Evolutionary conservation across 768 basidiomycete species (phyloP).

Genomic region (Grammothele lineata): DNA sequence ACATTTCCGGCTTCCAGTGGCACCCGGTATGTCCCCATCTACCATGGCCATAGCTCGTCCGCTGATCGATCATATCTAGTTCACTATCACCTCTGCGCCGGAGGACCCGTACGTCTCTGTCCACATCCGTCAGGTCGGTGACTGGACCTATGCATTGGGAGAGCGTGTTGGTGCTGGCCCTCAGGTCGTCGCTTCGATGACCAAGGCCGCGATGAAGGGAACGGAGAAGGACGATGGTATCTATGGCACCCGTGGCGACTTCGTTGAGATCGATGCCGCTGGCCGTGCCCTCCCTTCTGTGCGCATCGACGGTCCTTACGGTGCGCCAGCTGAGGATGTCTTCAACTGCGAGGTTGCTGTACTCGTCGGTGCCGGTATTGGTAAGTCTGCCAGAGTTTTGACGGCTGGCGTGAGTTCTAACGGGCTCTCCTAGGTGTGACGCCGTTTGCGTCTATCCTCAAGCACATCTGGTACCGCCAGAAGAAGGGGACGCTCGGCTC

Average conservation of each 20-base stretch:
- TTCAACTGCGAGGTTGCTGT: slow-evolving; percentile 84
- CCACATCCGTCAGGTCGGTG: slow-evolving; percentile 92
- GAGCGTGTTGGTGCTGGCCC: slow-evolving; percentile 83
- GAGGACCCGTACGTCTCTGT: slow-evolving; percentile 91
- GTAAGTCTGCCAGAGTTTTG: slow-evolving; percentile 34
- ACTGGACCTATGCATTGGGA: slow-evolving; percentile 80
- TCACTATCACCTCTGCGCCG: slow-evolving; percentile 93
- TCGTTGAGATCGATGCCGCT: slow-evolving; percentile 68
- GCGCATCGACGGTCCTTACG: slow-evolving; percentile 88
- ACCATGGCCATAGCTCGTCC: neutral
- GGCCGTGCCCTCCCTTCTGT: slow-evolving; percentile 59
- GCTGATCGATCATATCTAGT: slow-evolving; percentile 39
- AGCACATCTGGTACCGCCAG: slow-evolving; percentile 95
- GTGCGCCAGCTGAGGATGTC: slow-evolving; percentile 90
- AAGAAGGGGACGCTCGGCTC: slow-evolving; percentile 71
- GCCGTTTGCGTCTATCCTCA: slow-evolving; percentile 91
- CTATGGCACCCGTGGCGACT: slow-evolving; percentile 62
- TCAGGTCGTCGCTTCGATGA: slow-evolving; percentile 72
- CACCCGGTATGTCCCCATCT: slow-evolving; percentile 71
- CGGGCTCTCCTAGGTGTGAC: slow-evolving; percentile 60
- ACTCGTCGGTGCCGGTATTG: slow-evolving; percentile 92
- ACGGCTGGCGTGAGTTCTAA: slow-evolving; percentile 1
- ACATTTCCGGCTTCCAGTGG: slow-evolving; percentile 83
- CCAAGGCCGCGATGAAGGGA: slow-evolving; percentile 74
- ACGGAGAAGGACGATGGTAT: slow-evolving; percentile 53